These are phyloP conservation scores for Epichloe typhina DNA, from an alignment of 2,329 filamentous ascomycete genomes.

Conservation along the genomic window DNA sequence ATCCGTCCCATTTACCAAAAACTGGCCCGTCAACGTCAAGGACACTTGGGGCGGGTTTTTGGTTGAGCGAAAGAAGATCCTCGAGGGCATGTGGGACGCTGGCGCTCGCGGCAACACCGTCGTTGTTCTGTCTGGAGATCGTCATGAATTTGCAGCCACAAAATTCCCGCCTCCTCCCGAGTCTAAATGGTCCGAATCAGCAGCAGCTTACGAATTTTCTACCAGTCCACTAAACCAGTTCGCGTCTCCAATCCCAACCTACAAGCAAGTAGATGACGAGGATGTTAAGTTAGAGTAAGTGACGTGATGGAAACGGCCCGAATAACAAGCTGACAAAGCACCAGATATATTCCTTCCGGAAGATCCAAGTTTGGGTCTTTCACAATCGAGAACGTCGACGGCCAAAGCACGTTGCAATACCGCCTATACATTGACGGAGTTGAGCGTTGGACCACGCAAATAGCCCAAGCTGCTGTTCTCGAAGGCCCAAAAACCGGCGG, in stretches of 20 bases:
- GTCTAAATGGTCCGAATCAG: slow-evolving; percentile 48
- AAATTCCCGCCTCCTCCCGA: slow-evolving; percentile 51
- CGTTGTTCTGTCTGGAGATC: slow-evolving; percentile 74
- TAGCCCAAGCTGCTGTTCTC: slow-evolving; percentile 30
- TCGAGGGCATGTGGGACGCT: slow-evolving; percentile 87
- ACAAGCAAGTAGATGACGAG: slow-evolving; percentile 65
- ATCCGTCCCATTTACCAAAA: slow-evolving; percentile 91
- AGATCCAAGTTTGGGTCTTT: slow-evolving; percentile 71
- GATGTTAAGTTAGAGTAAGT: slow-evolving; percentile 74
- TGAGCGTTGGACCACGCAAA: slow-evolving; percentile 58
- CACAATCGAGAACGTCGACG: slow-evolving; percentile 57
- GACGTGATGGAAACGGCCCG: neutral
- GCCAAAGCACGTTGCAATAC: slow-evolving; percentile 63
- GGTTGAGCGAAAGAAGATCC: slow-evolving; percentile 59
- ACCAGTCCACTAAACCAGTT: slow-evolving; percentile 90
- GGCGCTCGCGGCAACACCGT: slow-evolving; percentile 65
- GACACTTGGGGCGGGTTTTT: slow-evolving; percentile 96
- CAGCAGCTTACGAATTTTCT: slow-evolving; percentile 78
- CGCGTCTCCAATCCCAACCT: slow-evolving; percentile 73
- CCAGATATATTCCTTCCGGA: slow-evolving; percentile 65
- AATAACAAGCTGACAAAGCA: slow-evolving; percentile 1
- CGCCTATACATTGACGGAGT: slow-evolving; percentile 69
- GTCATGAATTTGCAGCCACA: slow-evolving; percentile 95
- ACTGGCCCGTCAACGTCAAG: slow-evolving; percentile 77
- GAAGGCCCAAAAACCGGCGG: slow-evolving; percentile 18